Base-by-base conservation (phyloP, 805 yeast genomes). In the Lipomyces starkeyi region DNA sequence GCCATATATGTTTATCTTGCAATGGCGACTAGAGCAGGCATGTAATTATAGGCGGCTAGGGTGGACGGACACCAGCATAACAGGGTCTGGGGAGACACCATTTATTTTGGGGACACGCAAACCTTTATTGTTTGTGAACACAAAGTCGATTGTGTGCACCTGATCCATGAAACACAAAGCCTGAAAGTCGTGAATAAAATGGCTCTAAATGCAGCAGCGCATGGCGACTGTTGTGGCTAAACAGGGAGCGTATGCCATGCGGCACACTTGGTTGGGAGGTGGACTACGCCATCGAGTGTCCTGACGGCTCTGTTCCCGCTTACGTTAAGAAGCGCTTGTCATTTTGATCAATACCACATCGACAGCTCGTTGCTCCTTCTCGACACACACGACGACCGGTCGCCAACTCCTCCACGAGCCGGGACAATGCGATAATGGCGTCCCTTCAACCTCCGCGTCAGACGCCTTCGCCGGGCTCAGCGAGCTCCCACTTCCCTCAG, bases 401-500 rank as follows among this genome's bases (percentile, higher is more conserved):
- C 59, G n/a, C 37, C 20, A 29, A n/a, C 58, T 58, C 54, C 17
- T 8, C 25, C 11, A n/a, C 13, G 14, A 29, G 32, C 62, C 22
- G 27, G 61, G n/a, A 53, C 59, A 29, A 53, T 53, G 56, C 32
- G 27, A 53, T 35, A 20, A 59, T 61, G 64, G 61, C 64, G 17
- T 61, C 64, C 64, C 37, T 61, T 22, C 64, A 61, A 27, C 58
- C 61, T 11, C 27, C 64, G 37, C 64, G 63, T 17, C 63, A 55
- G 35, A 37, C 62, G 61, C 58, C 66, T 58, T 57, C 65, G 22
- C 61, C 56, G 65, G 53, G 58, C 35, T 52, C 60, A 27, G 14
- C 61, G 7, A 25, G 58, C 20, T 63, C 74, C 20, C 74, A 72
- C 62, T 71, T 76, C 59, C 78, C 79, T n/a, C 76, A 72, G 70